Base-by-base conservation (phyloP, 306 rosid species). In the Casuarina cunninghamiana region DNA sequence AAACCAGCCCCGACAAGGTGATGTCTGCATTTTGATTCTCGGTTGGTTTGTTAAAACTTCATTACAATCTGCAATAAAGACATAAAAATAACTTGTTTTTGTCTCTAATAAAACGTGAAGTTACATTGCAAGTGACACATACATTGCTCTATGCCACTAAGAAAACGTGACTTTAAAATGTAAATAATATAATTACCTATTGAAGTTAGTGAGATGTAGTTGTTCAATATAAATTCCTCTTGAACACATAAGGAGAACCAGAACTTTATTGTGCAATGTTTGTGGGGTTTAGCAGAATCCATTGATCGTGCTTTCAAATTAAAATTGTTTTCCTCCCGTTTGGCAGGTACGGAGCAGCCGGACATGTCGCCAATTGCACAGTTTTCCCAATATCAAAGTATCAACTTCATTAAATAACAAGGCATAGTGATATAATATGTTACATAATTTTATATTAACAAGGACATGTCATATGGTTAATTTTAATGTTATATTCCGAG, bases 41-140 rank as follows among this genome's bases (percentile, higher is more conserved):
- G 54, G 77, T 75, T 53, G 53, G 67, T 85, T 68, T 9, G 75
- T 79, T 76, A 39, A 76, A 46, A 46, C 69, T 26, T 19, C 68
- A 55, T 16, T 37, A 61, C 12, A 26, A 69, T 15, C 26, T 44
- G 12, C 19, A 54, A 38, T 53, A 12, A 15, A 19, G 43, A 66
- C 48, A 3, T 16, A 32, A 26, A 3, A 60, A 2, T 46, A 37
- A 3, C n/a, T 2, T 35, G 9, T 62, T 32, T 63, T 16, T 26
- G 11, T 26, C 21, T 32, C 12, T 16, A 5, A 9, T 37, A n/a
- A 37, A 41, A 74, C 77, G 45, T 66, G 71, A 41, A 41, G 37
- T 62, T 63, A 13, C 37, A 49, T 49, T 11, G 13, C 10, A 21
- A 21, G 26, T 0, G 26, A 21, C 26, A 21, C 26, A 21, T 63